Evolutionary conservation across 805 yeast species (phyloP).

Genomic region (Sungouiella thailandica): DNA sequence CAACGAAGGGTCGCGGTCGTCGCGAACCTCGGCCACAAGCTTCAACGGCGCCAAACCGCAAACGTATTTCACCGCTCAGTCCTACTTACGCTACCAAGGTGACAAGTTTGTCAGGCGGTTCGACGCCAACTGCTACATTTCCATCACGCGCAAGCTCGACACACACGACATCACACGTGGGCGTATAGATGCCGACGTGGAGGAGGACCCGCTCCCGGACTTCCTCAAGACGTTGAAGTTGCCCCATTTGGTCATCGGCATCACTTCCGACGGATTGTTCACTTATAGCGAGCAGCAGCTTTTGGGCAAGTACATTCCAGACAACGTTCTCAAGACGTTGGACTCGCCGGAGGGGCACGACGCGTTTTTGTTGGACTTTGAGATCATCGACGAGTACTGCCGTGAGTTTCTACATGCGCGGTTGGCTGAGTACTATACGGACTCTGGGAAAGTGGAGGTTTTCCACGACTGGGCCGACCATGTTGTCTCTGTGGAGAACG

Average conservation of each 20-base stretch:
- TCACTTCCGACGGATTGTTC: slow-evolving; percentile 87
- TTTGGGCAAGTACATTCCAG: slow-evolving; percentile 69
- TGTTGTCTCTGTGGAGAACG: slow-evolving; percentile 35
- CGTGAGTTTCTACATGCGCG: slow-evolving; percentile 57
- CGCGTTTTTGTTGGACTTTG: slow-evolving; percentile 89
- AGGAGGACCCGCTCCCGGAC: slow-evolving; percentile 30
- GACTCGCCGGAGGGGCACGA: slow-evolving; percentile 97
- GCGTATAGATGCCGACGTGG: slow-evolving; percentile 39
- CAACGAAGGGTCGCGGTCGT: slow-evolving; percentile 68
- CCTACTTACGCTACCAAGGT: slow-evolving; percentile 91
- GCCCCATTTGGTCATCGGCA: slow-evolving; percentile 85
- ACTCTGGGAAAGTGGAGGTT: slow-evolving; percentile 39
- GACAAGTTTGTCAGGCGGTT: slow-evolving; percentile 83
- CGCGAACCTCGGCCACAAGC: slow-evolving; percentile 4
- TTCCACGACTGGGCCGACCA: slow-evolving; percentile 37
- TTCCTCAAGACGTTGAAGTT: slow-evolving; percentile 58
- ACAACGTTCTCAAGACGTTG: slow-evolving; percentile 62
- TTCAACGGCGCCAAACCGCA: slow-evolving; percentile 32
- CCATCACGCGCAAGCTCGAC: slow-evolving; percentile 89
- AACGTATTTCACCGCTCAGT: slow-evolving; percentile 88
- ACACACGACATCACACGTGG: slow-evolving; percentile 92
- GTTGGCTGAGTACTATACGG: slow-evolving; percentile 54
- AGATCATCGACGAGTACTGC: slow-evolving; percentile 68
- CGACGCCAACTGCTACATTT: slow-evolving; percentile 94
- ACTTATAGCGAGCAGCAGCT: slow-evolving; percentile 88